Evolutionary conservation across 177 flowering plant species (phyloP).

Genomic region (Tripterygium wilfordii): DNA sequence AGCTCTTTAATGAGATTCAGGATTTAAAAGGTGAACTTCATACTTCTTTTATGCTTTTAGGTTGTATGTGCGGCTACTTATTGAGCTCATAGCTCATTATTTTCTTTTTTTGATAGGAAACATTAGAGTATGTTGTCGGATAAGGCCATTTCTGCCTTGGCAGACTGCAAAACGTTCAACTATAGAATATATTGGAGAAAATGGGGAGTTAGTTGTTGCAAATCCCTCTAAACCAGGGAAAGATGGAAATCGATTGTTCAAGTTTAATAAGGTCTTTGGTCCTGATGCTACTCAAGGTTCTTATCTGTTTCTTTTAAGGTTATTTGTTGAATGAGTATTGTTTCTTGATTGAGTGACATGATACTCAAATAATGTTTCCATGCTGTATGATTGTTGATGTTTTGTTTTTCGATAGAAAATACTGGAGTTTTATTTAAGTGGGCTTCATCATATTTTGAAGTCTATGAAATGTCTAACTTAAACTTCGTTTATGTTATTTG

Average conservation of each 20-base stretch:
- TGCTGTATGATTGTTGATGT: too few species aligned
- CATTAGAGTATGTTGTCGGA: slow-evolving; percentile 86
- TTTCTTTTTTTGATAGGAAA: slow-evolving; percentile 46
- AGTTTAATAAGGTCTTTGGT: slow-evolving; percentile 83
- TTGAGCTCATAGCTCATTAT: too few species aligned
- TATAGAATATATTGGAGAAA: slow-evolving; percentile 73
- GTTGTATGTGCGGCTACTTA: neutral
- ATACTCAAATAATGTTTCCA: too few species aligned
- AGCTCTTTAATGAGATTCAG: slow-evolving; percentile 86
- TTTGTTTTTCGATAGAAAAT: too few species aligned
- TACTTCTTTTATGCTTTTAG: neutral
- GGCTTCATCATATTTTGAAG: neutral
- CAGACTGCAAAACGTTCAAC: slow-evolving; percentile 56
- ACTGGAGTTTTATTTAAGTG: too few species aligned
- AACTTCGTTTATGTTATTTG: too few species aligned
- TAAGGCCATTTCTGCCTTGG: slow-evolving; percentile 82
- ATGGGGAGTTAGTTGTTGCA: slow-evolving; percentile 71
- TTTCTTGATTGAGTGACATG: neutral
- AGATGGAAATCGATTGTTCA: slow-evolving; percentile 64
- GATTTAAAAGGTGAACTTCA: slow-evolving; percentile 72
- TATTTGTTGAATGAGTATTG: neutral
- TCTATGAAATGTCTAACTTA: neutral
- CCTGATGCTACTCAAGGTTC: slow-evolving; percentile 87
- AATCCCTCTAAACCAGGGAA: slow-evolving; percentile 86
- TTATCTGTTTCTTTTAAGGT: slow-evolving; percentile 2